Percentiles rank a stretch among this genome's conserved stretches.
Evolutionary conservation across 1,139 yeast genomes (phyloP).

Genomic region (Meyerozyma guilliermondii): DNA sequence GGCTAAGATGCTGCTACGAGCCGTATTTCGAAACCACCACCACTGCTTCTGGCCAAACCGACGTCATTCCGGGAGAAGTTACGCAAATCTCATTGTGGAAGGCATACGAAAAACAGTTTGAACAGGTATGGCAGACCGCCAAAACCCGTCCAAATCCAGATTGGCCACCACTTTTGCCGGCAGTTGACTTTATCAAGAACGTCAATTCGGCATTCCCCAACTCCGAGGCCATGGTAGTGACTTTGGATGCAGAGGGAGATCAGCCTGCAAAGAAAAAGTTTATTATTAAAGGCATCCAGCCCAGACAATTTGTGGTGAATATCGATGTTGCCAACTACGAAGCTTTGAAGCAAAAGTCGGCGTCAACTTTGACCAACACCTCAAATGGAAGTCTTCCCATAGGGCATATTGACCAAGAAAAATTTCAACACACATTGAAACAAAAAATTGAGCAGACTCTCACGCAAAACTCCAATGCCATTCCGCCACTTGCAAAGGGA

Average conservation of each 20-base stretch:
- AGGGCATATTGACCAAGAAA: slow-evolving; percentile 35
- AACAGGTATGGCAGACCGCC: slow-evolving; percentile 41
- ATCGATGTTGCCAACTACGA: slow-evolving; percentile 44
- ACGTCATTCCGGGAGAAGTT: slow-evolving; percentile 60
- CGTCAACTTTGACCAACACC: slow-evolving; percentile 5
- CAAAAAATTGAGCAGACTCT: slow-evolving; percentile 21
- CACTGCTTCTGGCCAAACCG: slow-evolving; percentile 11
- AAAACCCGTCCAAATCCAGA: slow-evolving; percentile 26
- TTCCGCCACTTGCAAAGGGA: slow-evolving; percentile 11
- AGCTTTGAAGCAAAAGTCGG: slow-evolving; percentile 26
- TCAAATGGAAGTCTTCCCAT: slow-evolving; percentile 21
- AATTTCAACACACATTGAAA: slow-evolving; percentile 26
- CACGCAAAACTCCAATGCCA: slow-evolving; percentile 14
- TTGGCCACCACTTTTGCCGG: slow-evolving; percentile 70
- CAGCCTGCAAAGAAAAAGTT: slow-evolving; percentile 58
- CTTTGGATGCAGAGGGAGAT: slow-evolving; percentile 41
- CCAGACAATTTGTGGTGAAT: slow-evolving; percentile 40
- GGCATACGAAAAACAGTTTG: slow-evolving; percentile 83
- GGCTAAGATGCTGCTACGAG: slow-evolving; percentile 92
- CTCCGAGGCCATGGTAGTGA: slow-evolving; percentile 90
- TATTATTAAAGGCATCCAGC: slow-evolving; percentile 80
- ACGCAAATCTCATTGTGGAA: slow-evolving; percentile 97
- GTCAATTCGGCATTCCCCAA: slow-evolving; percentile 88
- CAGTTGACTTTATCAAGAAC: slow-evolving; percentile 93
- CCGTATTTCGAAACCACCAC: slow-evolving; percentile 32